Percentiles rank a stretch among this genome's conserved stretches.
These are phyloP conservation scores for Bruguiera parviflora DNA, from an alignment of 345 rosid species.

Conservation along the genomic window DNA sequence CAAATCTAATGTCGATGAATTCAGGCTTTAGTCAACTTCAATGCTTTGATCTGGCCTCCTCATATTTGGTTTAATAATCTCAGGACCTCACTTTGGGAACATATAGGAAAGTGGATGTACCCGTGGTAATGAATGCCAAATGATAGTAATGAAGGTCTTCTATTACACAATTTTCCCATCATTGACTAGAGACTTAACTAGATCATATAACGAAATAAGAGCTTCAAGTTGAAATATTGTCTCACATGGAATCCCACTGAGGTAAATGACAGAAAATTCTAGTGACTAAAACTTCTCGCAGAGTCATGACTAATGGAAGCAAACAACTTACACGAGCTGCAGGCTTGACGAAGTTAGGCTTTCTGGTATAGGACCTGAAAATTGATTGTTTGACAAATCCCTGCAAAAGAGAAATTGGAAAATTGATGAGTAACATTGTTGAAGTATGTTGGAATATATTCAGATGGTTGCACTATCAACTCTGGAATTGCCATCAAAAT, in stretches of 20 bases:
- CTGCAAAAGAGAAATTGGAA: slow-evolving; percentile 34
- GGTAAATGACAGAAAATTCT: not conserved
- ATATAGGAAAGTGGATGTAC: not conserved
- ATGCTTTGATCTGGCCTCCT: no score
- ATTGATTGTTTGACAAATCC: slow-evolving; percentile 81
- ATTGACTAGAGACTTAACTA: not conserved
- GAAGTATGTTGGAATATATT: not conserved
- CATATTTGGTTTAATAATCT: no score
- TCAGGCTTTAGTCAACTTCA: no score
- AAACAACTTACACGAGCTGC: slow-evolving; percentile 64
- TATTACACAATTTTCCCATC: not conserved
- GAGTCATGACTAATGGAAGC: not conserved
- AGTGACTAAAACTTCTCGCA: not conserved
- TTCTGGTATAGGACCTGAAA: slow-evolving; percentile 80
- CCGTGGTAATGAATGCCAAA: not conserved
- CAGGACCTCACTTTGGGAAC: not conserved
- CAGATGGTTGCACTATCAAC: no score
- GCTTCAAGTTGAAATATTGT: no score
- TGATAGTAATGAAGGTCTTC: not conserved
- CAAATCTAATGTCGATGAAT: no score
- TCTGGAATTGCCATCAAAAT: not conserved
- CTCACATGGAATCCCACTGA: no score
- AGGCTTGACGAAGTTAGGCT: slow-evolving; percentile 64
- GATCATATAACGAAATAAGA: not conserved
- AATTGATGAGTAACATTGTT: not conserved